Evolutionary conservation across 2,329 filamentous ascomycete genomes (phyloP).

Genomic region (Alternaria solani): DNA sequence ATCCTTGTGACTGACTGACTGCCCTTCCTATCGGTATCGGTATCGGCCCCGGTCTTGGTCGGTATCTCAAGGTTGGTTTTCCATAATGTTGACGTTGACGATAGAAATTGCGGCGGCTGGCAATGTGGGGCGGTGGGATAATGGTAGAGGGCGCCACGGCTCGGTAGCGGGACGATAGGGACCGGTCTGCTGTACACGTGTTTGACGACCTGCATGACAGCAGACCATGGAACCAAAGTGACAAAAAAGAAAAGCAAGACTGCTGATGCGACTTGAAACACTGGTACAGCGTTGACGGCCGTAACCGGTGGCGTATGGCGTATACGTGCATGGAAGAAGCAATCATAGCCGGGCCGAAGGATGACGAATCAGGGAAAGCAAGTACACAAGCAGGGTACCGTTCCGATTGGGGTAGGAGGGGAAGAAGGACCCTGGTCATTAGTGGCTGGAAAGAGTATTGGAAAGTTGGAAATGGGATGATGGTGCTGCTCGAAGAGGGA

Average conservation of each 20-base stretch:
- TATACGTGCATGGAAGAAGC: background rate
- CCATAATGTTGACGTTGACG: background rate
- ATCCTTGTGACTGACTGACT: background rate
- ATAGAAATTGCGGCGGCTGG: background rate
- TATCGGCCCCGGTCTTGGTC: background rate
- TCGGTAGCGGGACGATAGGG: background rate
- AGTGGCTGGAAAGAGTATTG: constrained; percentile 1
- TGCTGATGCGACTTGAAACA: constrained; percentile 1
- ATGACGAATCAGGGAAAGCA: constrained; percentile 2
- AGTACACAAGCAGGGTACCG: background rate
- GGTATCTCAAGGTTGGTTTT: background rate
- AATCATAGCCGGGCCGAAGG: background rate
- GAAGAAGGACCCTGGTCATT: background rate
- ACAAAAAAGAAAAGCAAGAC: constrained; percentile 1
- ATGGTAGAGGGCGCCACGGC: background rate
- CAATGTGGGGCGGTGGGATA: background rate
- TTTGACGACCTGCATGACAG: background rate
- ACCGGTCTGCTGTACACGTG: constrained; percentile 4
- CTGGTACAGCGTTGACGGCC: background rate
- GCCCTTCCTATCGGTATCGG: background rate
- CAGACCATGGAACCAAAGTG: background rate
- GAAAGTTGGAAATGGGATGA: background rate
- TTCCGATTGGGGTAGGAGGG: background rate
- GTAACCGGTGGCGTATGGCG: background rate
- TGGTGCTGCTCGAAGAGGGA: background rate